These are phyloP conservation scores for Candida nitratophila DNA, from an alignment of 805 yeast genomes.

Conservation along the genomic window DNA sequence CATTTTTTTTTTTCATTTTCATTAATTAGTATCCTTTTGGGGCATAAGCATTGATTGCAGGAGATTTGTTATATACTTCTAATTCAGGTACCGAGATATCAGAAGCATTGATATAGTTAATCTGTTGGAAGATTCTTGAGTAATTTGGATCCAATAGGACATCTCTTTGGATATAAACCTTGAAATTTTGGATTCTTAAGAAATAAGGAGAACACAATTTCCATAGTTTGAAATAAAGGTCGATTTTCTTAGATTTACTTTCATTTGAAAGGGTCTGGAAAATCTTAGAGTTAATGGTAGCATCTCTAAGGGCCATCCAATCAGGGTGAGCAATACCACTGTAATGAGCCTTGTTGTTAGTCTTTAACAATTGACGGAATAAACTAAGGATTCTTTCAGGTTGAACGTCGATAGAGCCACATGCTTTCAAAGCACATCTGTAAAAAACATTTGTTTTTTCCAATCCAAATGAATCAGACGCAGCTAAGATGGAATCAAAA, in stretches of 20 bases:
- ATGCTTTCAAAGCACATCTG: conserved; percentile 65
- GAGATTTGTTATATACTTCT: not conserved
- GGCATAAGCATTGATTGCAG: no score
- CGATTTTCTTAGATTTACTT: conserved; percentile 32
- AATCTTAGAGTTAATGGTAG: conserved; percentile 46
- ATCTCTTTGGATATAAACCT: conserved; percentile 35
- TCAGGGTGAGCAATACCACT: conserved; percentile 68
- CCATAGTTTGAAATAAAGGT: conserved; percentile 47
- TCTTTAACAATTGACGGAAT: conserved; percentile 20
- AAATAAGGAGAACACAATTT: conserved; percentile 42
- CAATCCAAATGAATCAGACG: conserved; percentile 52
- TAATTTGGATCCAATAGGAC: conserved; percentile 31
- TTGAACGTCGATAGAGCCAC: conserved; percentile 49
- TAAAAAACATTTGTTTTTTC: conserved; percentile 61
- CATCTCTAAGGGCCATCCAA: conserved; percentile 79
- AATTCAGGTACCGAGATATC: conserved; percentile 33
- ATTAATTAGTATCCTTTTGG: no score
- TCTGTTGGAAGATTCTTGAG: conserved; percentile 26
- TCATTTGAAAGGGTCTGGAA: conserved; percentile 11
- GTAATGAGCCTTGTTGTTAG: conserved; percentile 44
- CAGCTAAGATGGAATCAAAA: conserved; percentile 55
- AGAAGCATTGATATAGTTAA: conserved; percentile 25
- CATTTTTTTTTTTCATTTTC: no score
- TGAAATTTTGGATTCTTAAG: conserved; percentile 33
- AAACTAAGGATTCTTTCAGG: conserved; percentile 41